Percentiles rank a stretch among this genome's conserved stretches.
These are phyloP conservation scores for Lentinula sp. DNA, from an alignment of 768 basidiomycete genomes.

Conservation along the genomic window DNA sequence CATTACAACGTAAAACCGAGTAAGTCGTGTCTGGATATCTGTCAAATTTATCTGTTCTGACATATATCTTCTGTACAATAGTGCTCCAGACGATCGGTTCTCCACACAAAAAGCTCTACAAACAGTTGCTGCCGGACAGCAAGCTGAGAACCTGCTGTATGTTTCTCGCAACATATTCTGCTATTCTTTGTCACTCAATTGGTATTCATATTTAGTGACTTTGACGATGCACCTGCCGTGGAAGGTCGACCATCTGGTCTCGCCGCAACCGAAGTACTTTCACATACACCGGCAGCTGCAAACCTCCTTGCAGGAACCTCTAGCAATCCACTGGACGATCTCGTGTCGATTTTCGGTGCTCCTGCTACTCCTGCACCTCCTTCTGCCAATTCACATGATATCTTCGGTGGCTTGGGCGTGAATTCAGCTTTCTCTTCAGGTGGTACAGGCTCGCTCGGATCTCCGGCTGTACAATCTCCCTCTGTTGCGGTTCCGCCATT, in stretches of 20 bases:
- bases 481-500: constrained; percentile 18
- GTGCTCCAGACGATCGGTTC: constrained; percentile 62
- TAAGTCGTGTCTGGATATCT: constrained; percentile 25
- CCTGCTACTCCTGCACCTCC: constrained; percentile 22
- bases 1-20: constrained; percentile 63
- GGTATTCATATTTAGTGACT: constrained; percentile 44
- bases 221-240: constrained; percentile 64
- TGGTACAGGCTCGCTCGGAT: constrained; percentile 15
- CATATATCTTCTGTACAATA: constrained; percentile 14
- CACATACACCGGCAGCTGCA: constrained; percentile 67
- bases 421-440: constrained; percentile 14
- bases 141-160: constrained; percentile 86
- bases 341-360: constrained; percentile 80
- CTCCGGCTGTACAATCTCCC: constrained; percentile 21
- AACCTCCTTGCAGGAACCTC: constrained; percentile 76
- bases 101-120: constrained; percentile 82
- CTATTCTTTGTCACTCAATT: constrained; percentile 4
- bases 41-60: not conserved
- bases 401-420: constrained; percentile 9
- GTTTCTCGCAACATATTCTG: not conserved
- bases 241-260: constrained; percentile 69
- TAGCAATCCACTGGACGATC: constrained; percentile 85
- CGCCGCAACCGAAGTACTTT: constrained; percentile 69
- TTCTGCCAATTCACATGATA: constrained; percentile 10
- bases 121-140: constrained; percentile 86